These are phyloP conservation scores for Saccharomyces kudriavzevii DNA, from an alignment of 805 yeast genomes.

Conservation along the genomic window DNA sequence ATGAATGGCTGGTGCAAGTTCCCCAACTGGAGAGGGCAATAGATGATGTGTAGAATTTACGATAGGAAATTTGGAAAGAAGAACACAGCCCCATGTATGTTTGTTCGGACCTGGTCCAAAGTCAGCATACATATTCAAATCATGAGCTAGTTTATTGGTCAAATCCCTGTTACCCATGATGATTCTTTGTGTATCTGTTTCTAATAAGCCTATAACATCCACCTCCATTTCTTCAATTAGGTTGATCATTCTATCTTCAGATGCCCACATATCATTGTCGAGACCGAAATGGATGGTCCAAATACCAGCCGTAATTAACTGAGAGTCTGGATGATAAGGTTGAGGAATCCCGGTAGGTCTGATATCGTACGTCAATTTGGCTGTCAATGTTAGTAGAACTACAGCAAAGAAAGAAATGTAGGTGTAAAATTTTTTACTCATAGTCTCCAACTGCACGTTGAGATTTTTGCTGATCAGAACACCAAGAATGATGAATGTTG, in stretches of 20 bases:
- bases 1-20: slow-evolving; percentile 94
- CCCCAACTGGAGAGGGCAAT: slow-evolving; percentile 95
- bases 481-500: slow-evolving; percentile 46
- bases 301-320: slow-evolving; percentile 84
- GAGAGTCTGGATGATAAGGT: slow-evolving; percentile 61
- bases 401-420: slow-evolving; percentile 13
- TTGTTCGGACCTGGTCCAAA: slow-evolving; percentile 97
- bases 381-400: slow-evolving; percentile 12
- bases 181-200: slow-evolving; percentile 87
- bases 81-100: slow-evolving; percentile 96
- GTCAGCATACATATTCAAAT: slow-evolving; percentile 88
- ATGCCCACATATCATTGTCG: slow-evolving; percentile 97
- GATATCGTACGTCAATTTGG: slow-evolving; percentile 17
- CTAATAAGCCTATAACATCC: slow-evolving; percentile 85
- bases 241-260: slow-evolving; percentile 82
- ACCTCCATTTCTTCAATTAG: slow-evolving; percentile 78
- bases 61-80: slow-evolving; percentile 90
- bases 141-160: slow-evolving; percentile 85
- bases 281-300: slow-evolving; percentile 98
- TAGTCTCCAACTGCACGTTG: neutral
- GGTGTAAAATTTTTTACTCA: slow-evolving; percentile 11
- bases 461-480: slow-evolving; percentile 22
- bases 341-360: slow-evolving; percentile 42
- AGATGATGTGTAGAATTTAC: slow-evolving; percentile 82
- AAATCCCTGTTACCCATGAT: slow-evolving; percentile 94